A percentile compares a stretch with the other conserved stretches of the same genome.
Conservation (phyloP, 768 basidiomycete genomes). For the Lactifluus rugatus region DNA sequence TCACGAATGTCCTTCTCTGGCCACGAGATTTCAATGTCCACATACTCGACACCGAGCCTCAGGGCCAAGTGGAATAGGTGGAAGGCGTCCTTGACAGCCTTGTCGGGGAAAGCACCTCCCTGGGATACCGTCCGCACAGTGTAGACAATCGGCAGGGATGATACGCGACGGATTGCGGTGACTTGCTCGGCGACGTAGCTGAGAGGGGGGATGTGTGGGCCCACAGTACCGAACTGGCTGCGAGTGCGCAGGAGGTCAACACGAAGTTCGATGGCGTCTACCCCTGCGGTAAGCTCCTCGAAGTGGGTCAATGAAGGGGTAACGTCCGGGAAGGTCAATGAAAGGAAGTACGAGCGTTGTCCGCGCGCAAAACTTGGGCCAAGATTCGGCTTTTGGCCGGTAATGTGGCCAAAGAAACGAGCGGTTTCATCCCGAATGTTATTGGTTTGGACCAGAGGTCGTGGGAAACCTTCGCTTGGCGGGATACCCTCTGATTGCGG, state of each 20-base stretch:
- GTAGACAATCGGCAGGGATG: slow-evolving; percentile 81
- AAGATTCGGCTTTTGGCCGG: slow-evolving; percentile 59
- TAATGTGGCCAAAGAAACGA: slow-evolving; percentile 85
- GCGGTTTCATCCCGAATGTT: slow-evolving; percentile 51
- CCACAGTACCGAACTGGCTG: slow-evolving; percentile 37
- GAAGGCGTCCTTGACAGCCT: slow-evolving; percentile 57
- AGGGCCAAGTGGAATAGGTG: slow-evolving; percentile 71
- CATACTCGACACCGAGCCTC: slow-evolving; percentile 79
- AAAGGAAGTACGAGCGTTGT: slow-evolving; percentile 82
- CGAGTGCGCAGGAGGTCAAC: slow-evolving; percentile 72
- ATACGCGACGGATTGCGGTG: slow-evolving; percentile 62
- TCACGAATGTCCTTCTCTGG: slow-evolving; percentile 51
- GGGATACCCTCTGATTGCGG: slow-evolving; percentile 2
- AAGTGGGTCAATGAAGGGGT: slow-evolving; percentile 57
- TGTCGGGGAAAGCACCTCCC: slow-evolving; percentile 86
- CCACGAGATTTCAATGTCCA: slow-evolving; percentile 84
- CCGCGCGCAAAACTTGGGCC: slow-evolving; percentile 42
- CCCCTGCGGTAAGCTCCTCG: slow-evolving; percentile 68
- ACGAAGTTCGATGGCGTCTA: slow-evolving; percentile 88
- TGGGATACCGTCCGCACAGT: slow-evolving; percentile 83
- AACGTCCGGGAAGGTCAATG: slow-evolving; percentile 86
- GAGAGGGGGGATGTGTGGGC: slow-evolving; percentile 50
- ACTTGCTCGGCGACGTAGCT: slow-evolving; percentile 76
- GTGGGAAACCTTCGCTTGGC: slow-evolving; percentile 12
- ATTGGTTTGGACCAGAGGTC: slow-evolving; percentile 20